phyloP scores from a whole-genome alignment of 306 rosid genomes.

The Quercus glauca region DNA sequence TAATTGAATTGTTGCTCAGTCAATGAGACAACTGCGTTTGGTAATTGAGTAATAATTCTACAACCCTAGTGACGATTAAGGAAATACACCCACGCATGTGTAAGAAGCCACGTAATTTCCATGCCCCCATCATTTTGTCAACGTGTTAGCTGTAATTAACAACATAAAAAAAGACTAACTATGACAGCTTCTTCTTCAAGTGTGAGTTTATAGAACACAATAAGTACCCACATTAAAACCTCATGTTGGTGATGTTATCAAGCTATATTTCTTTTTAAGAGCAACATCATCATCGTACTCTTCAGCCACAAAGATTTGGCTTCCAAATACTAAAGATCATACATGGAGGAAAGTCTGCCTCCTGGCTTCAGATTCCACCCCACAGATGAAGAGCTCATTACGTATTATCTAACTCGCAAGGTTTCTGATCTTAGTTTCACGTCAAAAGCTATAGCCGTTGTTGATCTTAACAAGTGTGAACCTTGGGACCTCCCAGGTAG shows the following conservation, averaged over 20 bases:
- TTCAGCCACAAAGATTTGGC: not conserved
- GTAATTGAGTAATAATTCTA: slow-evolving; percentile 15
- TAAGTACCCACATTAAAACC: slow-evolving; percentile 40
- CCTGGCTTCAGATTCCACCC: slow-evolving; percentile 97
- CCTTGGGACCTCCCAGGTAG: slow-evolving; percentile 98
- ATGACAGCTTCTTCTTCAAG: slow-evolving; percentile 52
- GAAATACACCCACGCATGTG: slow-evolving; percentile 1
- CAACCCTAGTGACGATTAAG: slow-evolving; percentile 15
- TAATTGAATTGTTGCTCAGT: slow-evolving; percentile 8
- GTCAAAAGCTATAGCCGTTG: slow-evolving; percentile 67
- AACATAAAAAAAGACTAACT: slow-evolving; percentile 22
- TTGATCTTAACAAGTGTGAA: slow-evolving; percentile 90
- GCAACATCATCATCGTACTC: not conserved
- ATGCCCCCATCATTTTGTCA: slow-evolving; percentile 47
- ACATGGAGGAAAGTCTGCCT: slow-evolving; percentile 76
- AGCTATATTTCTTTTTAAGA: slow-evolving; percentile 30
- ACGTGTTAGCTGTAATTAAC: slow-evolving; percentile 58
- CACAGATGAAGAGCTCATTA: slow-evolving; percentile 93
- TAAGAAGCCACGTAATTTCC: slow-evolving; percentile 8
- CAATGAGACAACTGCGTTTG: slow-evolving; percentile 16
- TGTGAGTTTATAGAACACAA: slow-evolving; percentile 23
- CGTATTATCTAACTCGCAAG: slow-evolving; percentile 60
- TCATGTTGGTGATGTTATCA: slow-evolving; percentile 29
- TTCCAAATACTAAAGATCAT: not conserved
- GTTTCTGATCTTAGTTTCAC: slow-evolving; percentile 68